Evolutionary conservation across 1,284 basidiomycete genomes (phyloP).

Genomic region (Apiotrichum brassicae): DNA sequence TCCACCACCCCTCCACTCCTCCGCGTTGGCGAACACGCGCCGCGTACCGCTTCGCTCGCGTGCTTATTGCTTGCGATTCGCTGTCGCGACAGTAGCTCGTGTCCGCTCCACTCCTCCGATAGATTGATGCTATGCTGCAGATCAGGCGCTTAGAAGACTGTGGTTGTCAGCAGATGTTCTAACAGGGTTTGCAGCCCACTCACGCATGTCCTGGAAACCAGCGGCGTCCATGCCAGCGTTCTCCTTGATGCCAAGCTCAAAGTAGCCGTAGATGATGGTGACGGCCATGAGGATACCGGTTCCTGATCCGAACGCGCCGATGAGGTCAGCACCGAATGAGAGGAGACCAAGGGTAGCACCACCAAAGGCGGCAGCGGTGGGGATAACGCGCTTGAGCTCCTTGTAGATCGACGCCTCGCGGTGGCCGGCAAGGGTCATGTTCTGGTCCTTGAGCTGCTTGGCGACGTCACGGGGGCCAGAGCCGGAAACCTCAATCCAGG

Average conservation of each 20-base stretch:
- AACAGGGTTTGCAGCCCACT: background rate
- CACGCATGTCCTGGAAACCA: slow-evolving; percentile 46
- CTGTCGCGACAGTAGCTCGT: too few species aligned
- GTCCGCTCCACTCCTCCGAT: too few species aligned
- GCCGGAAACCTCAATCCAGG: slow-evolving; percentile 98
- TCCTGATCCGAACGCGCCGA: slow-evolving; percentile 92
- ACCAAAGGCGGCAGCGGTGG: slow-evolving; percentile 93
- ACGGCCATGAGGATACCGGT: slow-evolving; percentile 98
- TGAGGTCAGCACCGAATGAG: slow-evolving; percentile 90
- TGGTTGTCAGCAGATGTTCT: background rate
- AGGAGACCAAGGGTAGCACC: slow-evolving; percentile 90
- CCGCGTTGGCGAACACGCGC: too few species aligned
- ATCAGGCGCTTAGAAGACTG: background rate
- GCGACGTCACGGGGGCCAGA: slow-evolving; percentile 92
- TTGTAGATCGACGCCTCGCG: slow-evolving; percentile 98
- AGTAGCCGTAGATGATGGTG: slow-evolving; percentile 89
- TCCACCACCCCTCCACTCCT: too few species aligned
- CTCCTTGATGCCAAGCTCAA: slow-evolving; percentile 52
- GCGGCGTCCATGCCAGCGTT: slow-evolving; percentile 48
- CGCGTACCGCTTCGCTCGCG: too few species aligned
- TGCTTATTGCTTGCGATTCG: too few species aligned
- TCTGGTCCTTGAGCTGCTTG: slow-evolving; percentile 97
- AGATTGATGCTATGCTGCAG: background rate
- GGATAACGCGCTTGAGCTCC: slow-evolving; percentile 95
- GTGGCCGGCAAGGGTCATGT: slow-evolving; percentile 98